These are phyloP conservation scores for Dryas alaskensis DNA, from an alignment of 306 rosid species.

Conservation along the genomic window DNA sequence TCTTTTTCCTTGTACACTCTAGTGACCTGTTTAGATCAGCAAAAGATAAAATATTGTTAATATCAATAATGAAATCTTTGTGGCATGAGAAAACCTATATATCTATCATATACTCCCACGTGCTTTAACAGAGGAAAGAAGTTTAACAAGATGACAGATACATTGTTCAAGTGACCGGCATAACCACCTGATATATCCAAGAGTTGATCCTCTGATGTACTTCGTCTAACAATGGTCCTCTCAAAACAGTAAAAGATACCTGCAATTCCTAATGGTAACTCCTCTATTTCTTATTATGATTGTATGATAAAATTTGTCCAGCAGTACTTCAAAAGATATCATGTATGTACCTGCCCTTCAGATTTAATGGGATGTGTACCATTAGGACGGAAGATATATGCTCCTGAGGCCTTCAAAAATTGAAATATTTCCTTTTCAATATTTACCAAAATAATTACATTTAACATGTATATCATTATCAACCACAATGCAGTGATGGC, in stretches of 20 bases:
- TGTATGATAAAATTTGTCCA: background rate
- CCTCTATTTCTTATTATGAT: background rate
- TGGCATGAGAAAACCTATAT: background rate
- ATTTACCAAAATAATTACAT: background rate
- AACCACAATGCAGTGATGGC: background rate
- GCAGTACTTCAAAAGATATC: background rate
- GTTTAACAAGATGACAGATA: background rate
- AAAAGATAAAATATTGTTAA: background rate
- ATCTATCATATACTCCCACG: background rate
- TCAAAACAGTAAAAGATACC: slow-evolving; percentile 35
- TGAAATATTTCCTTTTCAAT: background rate
- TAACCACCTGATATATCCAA: slow-evolving; percentile 44
- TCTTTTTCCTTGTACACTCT: slow-evolving; percentile 46
- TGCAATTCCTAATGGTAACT: slow-evolving; percentile 18
- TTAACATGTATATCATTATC: background rate
- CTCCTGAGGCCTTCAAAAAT: slow-evolving; percentile 38
- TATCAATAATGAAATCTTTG: background rate
- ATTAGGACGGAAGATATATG: slow-evolving; percentile 42
- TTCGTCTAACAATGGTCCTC: slow-evolving; percentile 44
- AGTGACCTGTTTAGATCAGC: slow-evolving; percentile 31
- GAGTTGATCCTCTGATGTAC: slow-evolving; percentile 40
- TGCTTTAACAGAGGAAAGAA: background rate
- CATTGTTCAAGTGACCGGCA: slow-evolving; percentile 5
- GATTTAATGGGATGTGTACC: slow-evolving; percentile 28
- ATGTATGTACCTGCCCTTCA: slow-evolving; percentile 21